Conservation (phyloP, 108 stramenopile genomes). For the Discostella pseudostelligera region DNA sequence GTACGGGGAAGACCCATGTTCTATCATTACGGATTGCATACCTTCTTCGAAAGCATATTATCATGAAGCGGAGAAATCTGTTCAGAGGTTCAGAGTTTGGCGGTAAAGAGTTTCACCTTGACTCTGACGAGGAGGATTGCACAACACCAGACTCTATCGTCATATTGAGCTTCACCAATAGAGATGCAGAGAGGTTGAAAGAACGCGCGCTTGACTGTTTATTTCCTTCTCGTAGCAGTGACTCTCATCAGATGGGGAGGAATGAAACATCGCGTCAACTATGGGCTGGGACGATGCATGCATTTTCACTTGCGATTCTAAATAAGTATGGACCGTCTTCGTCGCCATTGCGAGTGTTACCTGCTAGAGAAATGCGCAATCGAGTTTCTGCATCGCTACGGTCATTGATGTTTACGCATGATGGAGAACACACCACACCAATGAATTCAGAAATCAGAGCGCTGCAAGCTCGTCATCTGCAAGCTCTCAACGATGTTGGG, state of each 20-base stretch:
- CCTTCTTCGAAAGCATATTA: conserved; percentile 31
- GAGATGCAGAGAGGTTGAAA: conserved; percentile 48
- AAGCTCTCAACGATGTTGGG: conserved; percentile 45
- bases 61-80: background rate
- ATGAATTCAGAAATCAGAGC: conserved; percentile 11
- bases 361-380: conserved; percentile 43
- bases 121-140: background rate
- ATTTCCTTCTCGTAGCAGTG: conserved; percentile 4
- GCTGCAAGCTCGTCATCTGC: conserved; percentile 29
- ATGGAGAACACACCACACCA: background rate
- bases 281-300: conserved; percentile 60
- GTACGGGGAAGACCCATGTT: conserved; percentile 56
- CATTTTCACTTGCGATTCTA: conserved; percentile 42
- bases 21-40: conserved; percentile 49
- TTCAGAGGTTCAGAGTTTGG: background rate
- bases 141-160: conserved; percentile 46
- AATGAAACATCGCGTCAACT: conserved; percentile 29
- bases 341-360: conserved; percentile 31
- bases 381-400: conserved; percentile 35
- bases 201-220: conserved; percentile 38
- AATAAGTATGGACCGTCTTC: conserved; percentile 19
- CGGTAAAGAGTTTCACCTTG: background rate
- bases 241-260: conserved; percentile 11
- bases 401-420: background rate
- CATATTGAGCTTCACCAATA: conserved; percentile 52